A percentile compares a stretch with the other conserved stretches of the same genome.
phyloP scores from a whole-genome alignment of 768 basidiomycete genomes.

The Calvatia gigantea region DNA sequence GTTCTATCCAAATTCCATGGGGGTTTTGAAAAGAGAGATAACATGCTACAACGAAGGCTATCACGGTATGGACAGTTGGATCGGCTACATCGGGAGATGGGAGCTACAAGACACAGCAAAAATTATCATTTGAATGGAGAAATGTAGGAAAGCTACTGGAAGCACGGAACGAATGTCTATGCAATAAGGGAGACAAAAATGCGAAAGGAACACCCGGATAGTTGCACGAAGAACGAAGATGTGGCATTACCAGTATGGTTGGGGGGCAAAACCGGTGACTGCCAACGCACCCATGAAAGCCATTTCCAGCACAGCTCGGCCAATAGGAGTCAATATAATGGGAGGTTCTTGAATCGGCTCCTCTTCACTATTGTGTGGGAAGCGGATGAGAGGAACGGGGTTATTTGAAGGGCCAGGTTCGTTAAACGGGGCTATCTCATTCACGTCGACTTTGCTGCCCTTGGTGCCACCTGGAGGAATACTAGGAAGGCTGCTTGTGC shows the following conservation, averaged over 20 bases:
- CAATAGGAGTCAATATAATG: slow-evolving; percentile 46
- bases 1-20: not conserved
- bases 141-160: not conserved
- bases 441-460: not conserved
- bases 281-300: slow-evolving; percentile 52
- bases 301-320: slow-evolving; percentile 54
- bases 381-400: not conserved
- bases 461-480: not conserved
- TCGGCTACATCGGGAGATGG: not conserved
- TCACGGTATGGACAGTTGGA: slow-evolving; percentile 3
- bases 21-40: not conserved
- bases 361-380: slow-evolving; percentile 17
- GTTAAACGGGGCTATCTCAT: slow-evolving; percentile 6
- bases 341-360: slow-evolving; percentile 38
- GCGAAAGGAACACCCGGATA: not conserved
- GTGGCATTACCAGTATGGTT: slow-evolving; percentile 13
- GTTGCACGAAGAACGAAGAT: not conserved
- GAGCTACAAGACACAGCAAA: not conserved
- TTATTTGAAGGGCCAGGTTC: not conserved
- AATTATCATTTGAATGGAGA: not conserved
- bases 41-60: slow-evolving; percentile 4
- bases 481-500: slow-evolving; percentile 14
- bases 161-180: not conserved
- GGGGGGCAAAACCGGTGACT: slow-evolving; percentile 44
- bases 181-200: not conserved